Conservation (phyloP, 225 moss, liverwort and hornwort species). For the Marchantia paleacea region DNA sequence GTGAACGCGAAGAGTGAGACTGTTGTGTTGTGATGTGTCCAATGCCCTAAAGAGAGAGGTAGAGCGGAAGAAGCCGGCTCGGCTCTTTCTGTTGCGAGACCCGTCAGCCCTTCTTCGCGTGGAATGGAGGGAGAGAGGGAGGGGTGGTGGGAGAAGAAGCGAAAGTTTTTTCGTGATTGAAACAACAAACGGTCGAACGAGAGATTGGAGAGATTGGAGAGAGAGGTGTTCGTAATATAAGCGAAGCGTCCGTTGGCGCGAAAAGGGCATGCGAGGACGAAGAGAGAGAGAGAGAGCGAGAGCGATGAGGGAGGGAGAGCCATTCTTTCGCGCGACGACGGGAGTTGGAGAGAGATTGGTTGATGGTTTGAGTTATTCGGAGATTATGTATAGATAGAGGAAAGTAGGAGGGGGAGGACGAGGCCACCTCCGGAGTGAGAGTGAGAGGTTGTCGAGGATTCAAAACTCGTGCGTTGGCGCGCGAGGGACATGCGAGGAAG, state of each 20-base stretch:
- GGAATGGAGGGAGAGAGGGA: neutral
- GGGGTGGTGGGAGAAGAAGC: conserved; percentile 1
- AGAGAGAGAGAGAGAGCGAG: neutral
- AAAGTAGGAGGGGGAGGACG: too few species aligned
- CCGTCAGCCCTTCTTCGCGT: conserved; percentile 19
- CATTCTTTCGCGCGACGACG: neutral
- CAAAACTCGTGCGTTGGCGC: neutral
- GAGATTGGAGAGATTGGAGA: neutral
- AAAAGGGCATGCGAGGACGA: conserved; percentile 8
- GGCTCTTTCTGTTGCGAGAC: conserved; percentile 20
- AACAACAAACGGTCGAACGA: neutral
- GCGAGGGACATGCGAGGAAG: conserved; percentile 1
- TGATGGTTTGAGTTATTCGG: neutral
- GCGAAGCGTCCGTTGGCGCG: conserved; percentile 17
- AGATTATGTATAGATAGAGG: neutral
- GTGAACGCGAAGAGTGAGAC: neutral
- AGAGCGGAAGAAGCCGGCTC: conserved; percentile 15
- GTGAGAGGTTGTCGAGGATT: neutral
- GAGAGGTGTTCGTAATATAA: neutral
- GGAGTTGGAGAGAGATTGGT: conserved; percentile 1
- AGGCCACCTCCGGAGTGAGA: neutral
- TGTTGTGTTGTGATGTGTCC: conserved; percentile 5
- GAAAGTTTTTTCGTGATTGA: neutral
- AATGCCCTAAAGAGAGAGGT: conserved; percentile 14
- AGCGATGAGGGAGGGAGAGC: neutral